A percentile compares a stretch with the other conserved stretches of the same genome.
These are phyloP conservation scores for Saraca asoca DNA, from an alignment of 331 rosid genomes.

Conservation along the genomic window DNA sequence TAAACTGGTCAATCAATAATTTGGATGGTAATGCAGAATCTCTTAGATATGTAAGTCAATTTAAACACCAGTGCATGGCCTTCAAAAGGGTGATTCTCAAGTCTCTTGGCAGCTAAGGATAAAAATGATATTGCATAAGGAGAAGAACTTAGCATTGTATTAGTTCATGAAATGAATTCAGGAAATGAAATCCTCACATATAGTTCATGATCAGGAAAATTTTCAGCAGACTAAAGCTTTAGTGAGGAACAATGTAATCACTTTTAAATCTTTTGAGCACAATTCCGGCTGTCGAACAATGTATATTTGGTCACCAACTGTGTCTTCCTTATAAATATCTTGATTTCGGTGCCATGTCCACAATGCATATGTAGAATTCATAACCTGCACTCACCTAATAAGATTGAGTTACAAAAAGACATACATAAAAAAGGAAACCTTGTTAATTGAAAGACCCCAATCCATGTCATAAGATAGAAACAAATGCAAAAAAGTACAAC, in stretches of 20 bases:
- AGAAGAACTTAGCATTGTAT: constrained; percentile 2
- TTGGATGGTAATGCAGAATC: not conserved
- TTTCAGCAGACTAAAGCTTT: constrained; percentile 24
- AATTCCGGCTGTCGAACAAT: constrained; percentile 72
- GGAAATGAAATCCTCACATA: constrained; percentile 4
- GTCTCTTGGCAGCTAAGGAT: not conserved
- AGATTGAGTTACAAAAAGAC: not conserved
- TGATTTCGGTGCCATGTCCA: constrained; percentile 97
- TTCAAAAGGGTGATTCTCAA: not conserved
- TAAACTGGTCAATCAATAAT: not conserved
- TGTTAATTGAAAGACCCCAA: no score
- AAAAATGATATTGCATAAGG: not conserved
- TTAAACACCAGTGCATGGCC: not conserved
- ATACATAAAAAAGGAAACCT: not conserved
- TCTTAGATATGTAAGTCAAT: not conserved
- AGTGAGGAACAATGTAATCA: constrained; percentile 32
- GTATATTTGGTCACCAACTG: constrained; percentile 75
- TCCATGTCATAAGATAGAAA: no score
- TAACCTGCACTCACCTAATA: constrained; percentile 49
- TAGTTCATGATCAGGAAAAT: constrained; percentile 23
- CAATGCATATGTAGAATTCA: constrained; percentile 76
- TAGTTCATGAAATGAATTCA: not conserved
- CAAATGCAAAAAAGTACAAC: no score
- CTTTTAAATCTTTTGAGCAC: constrained; percentile 55
- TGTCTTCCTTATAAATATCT: constrained; percentile 62